These are phyloP conservation scores for Colletotrichum sansevieriae DNA, from an alignment of 2,329 filamentous ascomycete genomes.

Conservation along the genomic window DNA sequence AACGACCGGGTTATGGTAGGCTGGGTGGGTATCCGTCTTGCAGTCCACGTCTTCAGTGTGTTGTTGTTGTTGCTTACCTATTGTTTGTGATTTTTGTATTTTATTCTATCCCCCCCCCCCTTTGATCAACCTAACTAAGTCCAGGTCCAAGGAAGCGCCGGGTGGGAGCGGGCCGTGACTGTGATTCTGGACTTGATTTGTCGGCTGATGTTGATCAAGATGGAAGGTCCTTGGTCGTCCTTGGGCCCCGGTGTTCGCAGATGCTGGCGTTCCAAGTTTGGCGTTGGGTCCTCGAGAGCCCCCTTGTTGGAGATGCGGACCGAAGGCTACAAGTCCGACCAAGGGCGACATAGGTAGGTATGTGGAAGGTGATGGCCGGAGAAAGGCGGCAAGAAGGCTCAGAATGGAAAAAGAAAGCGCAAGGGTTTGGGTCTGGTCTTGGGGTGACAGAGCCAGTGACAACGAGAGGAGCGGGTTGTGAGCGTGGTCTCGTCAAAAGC, in stretches of 20 bases:
- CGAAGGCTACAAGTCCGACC: not conserved
- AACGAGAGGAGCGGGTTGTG: not conserved
- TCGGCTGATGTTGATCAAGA: constrained; percentile 33
- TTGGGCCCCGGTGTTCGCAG: not conserved
- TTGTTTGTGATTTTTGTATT: constrained; percentile 4
- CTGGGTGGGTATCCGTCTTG: not conserved
- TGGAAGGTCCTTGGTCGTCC: not conserved
- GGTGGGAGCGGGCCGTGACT: constrained; percentile 25
- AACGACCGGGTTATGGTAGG: not conserved
- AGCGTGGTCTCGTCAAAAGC: constrained; percentile 12
- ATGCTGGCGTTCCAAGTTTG: too few relatives aligned
- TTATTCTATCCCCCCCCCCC: too few relatives aligned
- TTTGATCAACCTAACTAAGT: not conserved
- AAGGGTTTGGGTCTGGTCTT: constrained; percentile 8
- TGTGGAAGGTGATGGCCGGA: not conserved
- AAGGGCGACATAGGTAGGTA: not conserved
- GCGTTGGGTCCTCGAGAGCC: too few relatives aligned
- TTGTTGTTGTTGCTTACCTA: constrained; percentile 8
- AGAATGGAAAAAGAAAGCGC: constrained; percentile 6
- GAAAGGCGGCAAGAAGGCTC: constrained; percentile 1
- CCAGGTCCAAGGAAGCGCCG: constrained; percentile 23
- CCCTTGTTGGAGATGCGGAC: too few relatives aligned
- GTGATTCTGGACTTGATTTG: constrained; percentile 16
- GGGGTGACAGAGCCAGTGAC: not conserved
- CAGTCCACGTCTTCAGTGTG: not conserved